Conservation (phyloP, 768 basidiomycete species). For the Lactarius indigo region DNA sequence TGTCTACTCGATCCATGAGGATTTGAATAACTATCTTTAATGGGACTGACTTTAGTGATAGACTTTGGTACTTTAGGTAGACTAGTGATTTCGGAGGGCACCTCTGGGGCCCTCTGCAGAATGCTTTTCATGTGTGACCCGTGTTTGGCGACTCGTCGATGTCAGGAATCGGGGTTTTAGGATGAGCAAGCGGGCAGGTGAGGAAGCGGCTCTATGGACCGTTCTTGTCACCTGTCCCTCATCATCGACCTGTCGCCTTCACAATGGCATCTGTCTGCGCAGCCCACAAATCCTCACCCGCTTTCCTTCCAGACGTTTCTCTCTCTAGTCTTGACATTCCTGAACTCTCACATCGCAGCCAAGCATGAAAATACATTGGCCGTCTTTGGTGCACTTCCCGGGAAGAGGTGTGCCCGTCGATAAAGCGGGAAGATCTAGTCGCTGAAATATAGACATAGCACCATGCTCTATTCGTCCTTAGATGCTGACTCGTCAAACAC, state of each 20-base stretch:
- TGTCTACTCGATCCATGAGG: constrained; percentile 79
- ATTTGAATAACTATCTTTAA: constrained; percentile 38
- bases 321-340: constrained; percentile 81
- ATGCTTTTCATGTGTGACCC: too few species aligned
- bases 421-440: background rate
- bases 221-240: constrained; percentile 68
- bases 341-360: constrained; percentile 89
- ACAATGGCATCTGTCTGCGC: constrained; percentile 77
- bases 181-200: background rate
- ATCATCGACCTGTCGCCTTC: constrained; percentile 82
- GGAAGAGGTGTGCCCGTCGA: constrained; percentile 59
- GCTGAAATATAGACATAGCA: constrained; percentile 39
- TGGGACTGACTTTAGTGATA: background rate
- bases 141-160: too few species aligned
- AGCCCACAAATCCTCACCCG: constrained; percentile 44
- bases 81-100: too few species aligned
- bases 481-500: constrained; percentile 42
- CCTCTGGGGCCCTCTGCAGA: too few species aligned
- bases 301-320: constrained; percentile 72
- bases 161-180: background rate
- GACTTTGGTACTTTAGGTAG: too few species aligned
- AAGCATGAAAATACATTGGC: constrained; percentile 91
- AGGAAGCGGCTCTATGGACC: constrained; percentile 37
- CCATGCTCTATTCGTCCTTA: constrained; percentile 73
- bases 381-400: constrained; percentile 85